Base-by-base conservation (phyloP, 768 basidiomycete species). In the Scleroderma citrinum region DNA sequence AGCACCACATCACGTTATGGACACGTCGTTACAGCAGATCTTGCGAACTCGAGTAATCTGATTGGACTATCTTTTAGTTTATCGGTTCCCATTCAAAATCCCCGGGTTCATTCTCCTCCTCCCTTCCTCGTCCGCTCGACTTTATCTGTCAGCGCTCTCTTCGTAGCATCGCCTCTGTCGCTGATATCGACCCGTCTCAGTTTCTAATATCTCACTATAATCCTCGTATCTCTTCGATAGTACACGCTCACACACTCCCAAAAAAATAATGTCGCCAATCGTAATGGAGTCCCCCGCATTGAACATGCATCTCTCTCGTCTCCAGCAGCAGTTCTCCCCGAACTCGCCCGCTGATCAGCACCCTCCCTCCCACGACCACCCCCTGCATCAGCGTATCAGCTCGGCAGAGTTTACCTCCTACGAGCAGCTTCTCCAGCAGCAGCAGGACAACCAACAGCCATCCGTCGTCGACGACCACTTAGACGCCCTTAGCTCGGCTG, bases 211-310 rank as follows among this genome's bases (percentile, higher is more conserved):
- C 11, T n/a, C 65, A 63, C 56, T 44, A 52, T 36, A 61, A 48
- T 55, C 11, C 53, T 68, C 64, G 47, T 56, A 67, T 67, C 65
- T 56, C 61, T 66, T 13, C 62, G 54, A 61, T 64, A 52, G 31
- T 56, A 49, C 46, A 50, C 45, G 50, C 52, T 35, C 34, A 14
- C 13, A 35, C 13, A 35, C 13, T 6, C 38, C 13, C 24, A 10
- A 26, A 47, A 47, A 61, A 64, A 60, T 63, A 65, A 80, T 80
- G 80, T 73, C 80, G 42, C 74, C 78, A 62, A 75, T 81, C 61
- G 73, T 80, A 54, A 71, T 82, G 56, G 78, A 82, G 61, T 62
- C 76, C 30, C 76, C 78, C 38, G 68, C 74, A 29, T 58, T 79
- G 58, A 73, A 68, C 66, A 73, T 80, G 65, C 78, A 69, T 56